Percentiles rank a stretch among this genome's conserved stretches.
These are phyloP conservation scores for Potentilla sterilis DNA, from an alignment of 306 rosid genomes.

Conservation along the genomic window DNA sequence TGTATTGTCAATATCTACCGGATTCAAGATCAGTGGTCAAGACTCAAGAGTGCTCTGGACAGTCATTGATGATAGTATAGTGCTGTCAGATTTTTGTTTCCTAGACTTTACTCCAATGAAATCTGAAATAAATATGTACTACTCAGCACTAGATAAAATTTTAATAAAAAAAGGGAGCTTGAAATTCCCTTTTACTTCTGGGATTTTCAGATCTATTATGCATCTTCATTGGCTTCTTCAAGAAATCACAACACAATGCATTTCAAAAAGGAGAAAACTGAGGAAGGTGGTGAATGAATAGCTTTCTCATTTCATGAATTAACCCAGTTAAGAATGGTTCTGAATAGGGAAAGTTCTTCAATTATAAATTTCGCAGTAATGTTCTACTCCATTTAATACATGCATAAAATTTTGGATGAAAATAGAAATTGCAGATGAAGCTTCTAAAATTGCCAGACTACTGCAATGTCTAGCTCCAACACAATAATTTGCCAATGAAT, in stretches of 20 bases:
- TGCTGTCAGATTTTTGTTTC: constrained; percentile 5
- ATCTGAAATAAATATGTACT: not conserved
- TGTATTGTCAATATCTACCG: not conserved
- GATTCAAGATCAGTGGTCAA: not conserved
- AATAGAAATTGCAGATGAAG: not conserved
- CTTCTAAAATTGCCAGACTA: not conserved
- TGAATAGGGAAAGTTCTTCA: not conserved
- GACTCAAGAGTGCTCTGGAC: not conserved
- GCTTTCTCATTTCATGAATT: not conserved
- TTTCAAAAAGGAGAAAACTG: not conserved
- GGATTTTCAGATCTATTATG: not conserved
- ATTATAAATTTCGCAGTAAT: not conserved
- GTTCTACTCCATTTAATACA: not conserved
- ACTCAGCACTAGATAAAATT: not conserved
- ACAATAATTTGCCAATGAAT: not conserved
- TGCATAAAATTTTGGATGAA: not conserved
- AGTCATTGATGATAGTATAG: not conserved
- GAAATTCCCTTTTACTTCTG: not conserved
- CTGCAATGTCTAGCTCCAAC: not conserved
- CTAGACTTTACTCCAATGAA: not conserved
- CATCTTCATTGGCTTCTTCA: not conserved
- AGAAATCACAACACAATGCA: not conserved
- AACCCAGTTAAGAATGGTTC: not conserved
- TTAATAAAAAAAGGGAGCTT: not conserved
- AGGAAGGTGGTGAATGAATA: not conserved